Conservation (phyloP, 176 grass and related monocot species). For the Musa troglodytarum region DNA sequence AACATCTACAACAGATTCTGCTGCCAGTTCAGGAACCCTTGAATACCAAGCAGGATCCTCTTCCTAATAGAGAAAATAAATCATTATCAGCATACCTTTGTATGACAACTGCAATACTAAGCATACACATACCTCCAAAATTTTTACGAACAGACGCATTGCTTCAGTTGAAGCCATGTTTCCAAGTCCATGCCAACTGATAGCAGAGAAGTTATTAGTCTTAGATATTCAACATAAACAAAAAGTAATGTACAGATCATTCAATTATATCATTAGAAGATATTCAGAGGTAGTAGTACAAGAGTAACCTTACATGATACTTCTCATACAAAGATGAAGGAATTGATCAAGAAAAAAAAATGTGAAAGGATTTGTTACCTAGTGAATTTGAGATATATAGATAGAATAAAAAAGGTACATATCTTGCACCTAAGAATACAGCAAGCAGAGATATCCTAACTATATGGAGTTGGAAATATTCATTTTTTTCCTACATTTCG, state of each 20-base stretch:
- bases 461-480: too few relatives aligned
- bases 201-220: constrained; percentile 4
- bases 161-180: constrained; percentile 79
- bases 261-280: not conserved
- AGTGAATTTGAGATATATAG: too few relatives aligned
- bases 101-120: not conserved
- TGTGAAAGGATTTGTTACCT: too few relatives aligned
- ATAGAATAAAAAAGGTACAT: not conserved
- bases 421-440: too few relatives aligned
- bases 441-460: too few relatives aligned
- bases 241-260: not conserved
- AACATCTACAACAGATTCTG: constrained; percentile 72
- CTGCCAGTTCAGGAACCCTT: constrained; percentile 53
- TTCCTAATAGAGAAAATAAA: constrained; percentile 41
- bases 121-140: constrained; percentile 67
- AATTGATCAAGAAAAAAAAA: too few relatives aligned
- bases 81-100: constrained; percentile 15
- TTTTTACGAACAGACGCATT: constrained; percentile 98
- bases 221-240: not conserved
- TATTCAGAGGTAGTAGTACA: not conserved
- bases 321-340: too few relatives aligned
- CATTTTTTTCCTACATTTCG: too few relatives aligned
- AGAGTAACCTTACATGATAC: not conserved
- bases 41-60: constrained; percentile 99
- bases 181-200: constrained; percentile 93